Evolutionary conservation across 306 rosid genomes (phyloP).

Genomic region (Citrullus mucosospermus): DNA sequence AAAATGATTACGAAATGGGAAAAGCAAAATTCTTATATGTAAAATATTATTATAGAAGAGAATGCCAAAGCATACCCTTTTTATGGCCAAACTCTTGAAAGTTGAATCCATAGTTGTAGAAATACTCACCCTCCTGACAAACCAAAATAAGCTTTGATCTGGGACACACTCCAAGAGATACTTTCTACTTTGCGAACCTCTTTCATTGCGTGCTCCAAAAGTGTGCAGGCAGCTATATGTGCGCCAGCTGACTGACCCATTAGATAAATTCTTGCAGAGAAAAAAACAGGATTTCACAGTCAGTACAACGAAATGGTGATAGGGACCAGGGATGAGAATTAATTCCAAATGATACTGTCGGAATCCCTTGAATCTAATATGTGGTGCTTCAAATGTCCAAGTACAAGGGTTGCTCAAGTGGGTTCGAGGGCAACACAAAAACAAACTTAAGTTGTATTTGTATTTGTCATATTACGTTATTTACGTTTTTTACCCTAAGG

Average conservation of each 20-base stretch:
- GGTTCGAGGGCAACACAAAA: too few relatives aligned
- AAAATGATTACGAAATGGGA: neutral
- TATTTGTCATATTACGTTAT: too few relatives aligned
- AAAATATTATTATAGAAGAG: neutral
- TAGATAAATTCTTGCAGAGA: conserved; percentile 50
- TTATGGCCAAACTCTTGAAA: neutral
- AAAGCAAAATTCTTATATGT: neutral
- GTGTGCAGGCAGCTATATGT: conserved; percentile 85
- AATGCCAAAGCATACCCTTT: conserved; percentile 4
- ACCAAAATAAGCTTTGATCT: conserved; percentile 82
- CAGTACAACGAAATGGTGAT: neutral
- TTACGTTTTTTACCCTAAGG: too few relatives aligned
- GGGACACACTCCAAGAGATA: conserved; percentile 79
- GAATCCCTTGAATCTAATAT: too few relatives aligned
- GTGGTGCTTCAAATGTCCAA: too few relatives aligned
- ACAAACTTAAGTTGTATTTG: too few relatives aligned
- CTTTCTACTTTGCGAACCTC: conserved; percentile 71
- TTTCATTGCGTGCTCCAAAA: conserved; percentile 81
- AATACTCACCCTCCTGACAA: conserved; percentile 83
- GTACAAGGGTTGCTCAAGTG: too few relatives aligned
- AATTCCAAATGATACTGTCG: too few relatives aligned
- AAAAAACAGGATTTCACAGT: neutral
- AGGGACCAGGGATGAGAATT: too few relatives aligned
- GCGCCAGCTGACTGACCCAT: conserved; percentile 99
- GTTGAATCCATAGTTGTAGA: neutral